Base-by-base conservation (phyloP, 371 early-diverging fungal species). In the Saksenaea vasiformis region DNA sequence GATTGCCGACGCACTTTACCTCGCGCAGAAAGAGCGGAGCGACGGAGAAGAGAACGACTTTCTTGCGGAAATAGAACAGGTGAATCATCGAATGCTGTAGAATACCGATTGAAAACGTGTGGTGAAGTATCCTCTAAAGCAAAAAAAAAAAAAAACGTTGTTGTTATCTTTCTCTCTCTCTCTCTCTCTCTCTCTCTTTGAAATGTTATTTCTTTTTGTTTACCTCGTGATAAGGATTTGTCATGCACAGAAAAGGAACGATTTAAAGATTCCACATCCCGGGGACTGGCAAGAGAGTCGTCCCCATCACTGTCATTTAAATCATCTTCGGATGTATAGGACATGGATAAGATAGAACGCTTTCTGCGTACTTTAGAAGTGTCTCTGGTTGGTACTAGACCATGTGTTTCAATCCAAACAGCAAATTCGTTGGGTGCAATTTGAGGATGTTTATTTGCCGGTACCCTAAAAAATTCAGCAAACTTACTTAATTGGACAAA, bases 391-490 rank as follows among this genome's bases (percentile, higher is more conserved):
- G 61, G 58, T 51, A 63, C 65, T 13, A 67, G 57, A 10, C 72
- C 72, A 47, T 72, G 72, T 2, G 66, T 62, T 34, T 76, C 56
- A 28, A 76, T 58, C 58, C 72, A 76, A 15, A 70, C 69, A 2
- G 70, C 65, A 70, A 80, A 70, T 66, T 80, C 73, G 54, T 55
- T 62, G 27, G 77, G 68, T 35, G 73, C 76, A 51, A 73, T 71
- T 65, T 80, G 65, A 60, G 76, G 70, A 65, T 73, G 68, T 44
- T 74, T 71, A 47, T 72, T 60, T 64, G 76, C 66, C 26, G 77
- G 68, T 27, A 74, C 69, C 73, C 77, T 73, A 28, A 36, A n/a
- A 38, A 57, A 38, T 19, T 47, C 22, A 47, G 54, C 19, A 22
- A 24, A 31, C 36, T 14, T 37, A 57, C 37, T 38, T 31, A 24